These are phyloP conservation scores for Lycium ferocissimum DNA, from an alignment of 257 asterid genomes.

Conservation along the genomic window DNA sequence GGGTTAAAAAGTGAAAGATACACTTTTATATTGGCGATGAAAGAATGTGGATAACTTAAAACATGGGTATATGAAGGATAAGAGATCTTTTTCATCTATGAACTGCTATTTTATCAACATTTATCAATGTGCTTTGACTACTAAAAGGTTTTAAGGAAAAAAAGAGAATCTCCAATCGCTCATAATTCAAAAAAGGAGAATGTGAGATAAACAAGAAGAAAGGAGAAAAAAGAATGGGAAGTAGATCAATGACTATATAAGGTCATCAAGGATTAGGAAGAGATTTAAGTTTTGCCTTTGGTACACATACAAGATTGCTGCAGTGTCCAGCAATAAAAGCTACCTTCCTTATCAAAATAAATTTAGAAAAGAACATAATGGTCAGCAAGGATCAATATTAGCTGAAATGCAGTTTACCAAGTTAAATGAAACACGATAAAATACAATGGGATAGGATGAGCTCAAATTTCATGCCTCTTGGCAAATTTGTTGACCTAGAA, in stretches of 20 bases:
- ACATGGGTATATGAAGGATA: not conserved
- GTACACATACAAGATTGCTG: not conserved
- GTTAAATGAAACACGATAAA: not conserved
- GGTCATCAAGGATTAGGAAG: not conserved
- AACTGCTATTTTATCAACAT: not conserved
- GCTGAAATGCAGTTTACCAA: not conserved
- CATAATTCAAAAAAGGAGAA: not conserved
- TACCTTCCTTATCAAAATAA: not conserved
- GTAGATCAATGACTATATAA: not conserved
- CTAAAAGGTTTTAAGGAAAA: not conserved
- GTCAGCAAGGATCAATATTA: not conserved
- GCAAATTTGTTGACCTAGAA: not conserved
- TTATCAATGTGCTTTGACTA: not conserved
- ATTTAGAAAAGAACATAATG: not conserved
- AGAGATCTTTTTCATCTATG: not conserved
- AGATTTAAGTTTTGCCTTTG: not conserved
- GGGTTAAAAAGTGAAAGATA: not conserved
- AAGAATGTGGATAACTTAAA: not conserved
- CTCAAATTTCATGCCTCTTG: not conserved
- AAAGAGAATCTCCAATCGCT: not conserved
- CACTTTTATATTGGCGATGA: not conserved
- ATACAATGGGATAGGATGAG: not conserved
- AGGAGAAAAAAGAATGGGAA: constrained; percentile 11
- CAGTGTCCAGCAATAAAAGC: not conserved
- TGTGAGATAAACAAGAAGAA: not conserved